Percentiles rank a stretch among this genome's conserved stretches.
phyloP scores from a whole-genome alignment of 768 basidiomycete species.

The Termitomyces sp. region DNA sequence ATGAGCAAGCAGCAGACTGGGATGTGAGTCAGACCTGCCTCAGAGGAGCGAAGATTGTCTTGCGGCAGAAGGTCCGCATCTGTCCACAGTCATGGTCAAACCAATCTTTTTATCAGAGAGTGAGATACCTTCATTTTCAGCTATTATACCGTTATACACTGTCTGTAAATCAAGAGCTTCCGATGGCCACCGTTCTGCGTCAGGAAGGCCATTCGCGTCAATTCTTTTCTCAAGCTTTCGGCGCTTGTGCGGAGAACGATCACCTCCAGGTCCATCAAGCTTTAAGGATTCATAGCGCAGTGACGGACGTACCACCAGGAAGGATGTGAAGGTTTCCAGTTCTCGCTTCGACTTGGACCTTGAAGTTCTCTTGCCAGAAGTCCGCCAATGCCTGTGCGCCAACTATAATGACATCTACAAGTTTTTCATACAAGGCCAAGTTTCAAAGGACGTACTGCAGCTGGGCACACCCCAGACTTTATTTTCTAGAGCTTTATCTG shows the following conservation, averaged over 20 bases:
- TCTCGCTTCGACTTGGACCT: slow-evolving; percentile 62
- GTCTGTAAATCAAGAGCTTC: background rate
- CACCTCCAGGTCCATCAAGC: slow-evolving; percentile 21
- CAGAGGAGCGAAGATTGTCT: slow-evolving; percentile 43
- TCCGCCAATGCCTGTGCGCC: slow-evolving; percentile 59
- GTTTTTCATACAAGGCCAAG: background rate
- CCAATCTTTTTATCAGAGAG: background rate
- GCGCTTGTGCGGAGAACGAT: slow-evolving; percentile 41
- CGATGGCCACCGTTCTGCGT: background rate
- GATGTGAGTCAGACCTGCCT: slow-evolving; percentile 32
- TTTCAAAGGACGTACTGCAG: slow-evolving; percentile 42
- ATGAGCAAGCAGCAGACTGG: background rate
- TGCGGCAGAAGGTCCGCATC: background rate
- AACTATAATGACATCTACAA: slow-evolving; percentile 34
- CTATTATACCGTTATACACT: background rate
- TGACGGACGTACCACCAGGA: slow-evolving; percentile 22
- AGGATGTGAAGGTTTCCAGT: slow-evolving; percentile 40
- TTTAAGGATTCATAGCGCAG: background rate
- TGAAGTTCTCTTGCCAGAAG: slow-evolving; percentile 74
- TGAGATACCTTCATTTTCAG: background rate
- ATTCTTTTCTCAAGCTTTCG: slow-evolving; percentile 27
- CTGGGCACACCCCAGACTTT: slow-evolving; percentile 65
- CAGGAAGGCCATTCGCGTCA: background rate
- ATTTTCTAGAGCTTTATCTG: slow-evolving; percentile 48
- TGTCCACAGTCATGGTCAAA: background rate